A percentile compares a stretch with the other conserved stretches of the same genome.
Conservation (phyloP, 2,329 filamentous ascomycete genomes). For the Colletotrichum scovillei region DNA sequence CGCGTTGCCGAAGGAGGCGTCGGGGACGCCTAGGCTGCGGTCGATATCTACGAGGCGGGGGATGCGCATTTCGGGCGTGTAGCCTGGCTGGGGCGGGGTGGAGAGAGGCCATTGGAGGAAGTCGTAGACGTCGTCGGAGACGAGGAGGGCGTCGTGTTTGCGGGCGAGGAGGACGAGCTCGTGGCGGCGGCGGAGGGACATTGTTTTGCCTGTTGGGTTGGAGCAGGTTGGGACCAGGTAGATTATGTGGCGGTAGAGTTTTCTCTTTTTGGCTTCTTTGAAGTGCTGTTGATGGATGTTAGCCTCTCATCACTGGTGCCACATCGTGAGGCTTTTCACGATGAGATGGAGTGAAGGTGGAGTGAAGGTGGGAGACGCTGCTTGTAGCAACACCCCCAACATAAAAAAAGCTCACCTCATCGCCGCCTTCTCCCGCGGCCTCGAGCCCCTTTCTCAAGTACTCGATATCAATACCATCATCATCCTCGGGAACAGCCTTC, state of each 20-base stretch:
- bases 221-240: slow-evolving; percentile 91
- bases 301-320: background rate
- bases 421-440: slow-evolving; percentile 7
- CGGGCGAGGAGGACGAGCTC: slow-evolving; percentile 81
- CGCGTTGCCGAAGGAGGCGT: slow-evolving; percentile 77
- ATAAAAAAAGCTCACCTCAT: slow-evolving; percentile 5
- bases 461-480: slow-evolving; percentile 78
- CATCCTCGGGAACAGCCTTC: slow-evolving; percentile 79
- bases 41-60: slow-evolving; percentile 87
- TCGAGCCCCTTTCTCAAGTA: slow-evolving; percentile 62
- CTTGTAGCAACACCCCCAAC: background rate
- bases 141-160: slow-evolving; percentile 81
- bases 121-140: slow-evolving; percentile 95
- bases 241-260: slow-evolving; percentile 87
- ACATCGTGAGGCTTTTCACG: background rate
- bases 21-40: slow-evolving; percentile 67
- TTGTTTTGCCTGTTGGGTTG: slow-evolving; percentile 88
- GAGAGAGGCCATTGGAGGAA: slow-evolving; percentile 80
- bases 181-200: slow-evolving; percentile 75
- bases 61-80: slow-evolving; percentile 59
- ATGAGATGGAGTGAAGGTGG: background rate
- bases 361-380: background rate
- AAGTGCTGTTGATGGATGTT: slow-evolving; percentile 9
- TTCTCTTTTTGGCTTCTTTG: slow-evolving; percentile 54
- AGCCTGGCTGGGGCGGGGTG: slow-evolving; percentile 39